phyloP scores from a whole-genome alignment of 1,139 yeast species.

The Saccharomycopsis crataegensis region DNA sequence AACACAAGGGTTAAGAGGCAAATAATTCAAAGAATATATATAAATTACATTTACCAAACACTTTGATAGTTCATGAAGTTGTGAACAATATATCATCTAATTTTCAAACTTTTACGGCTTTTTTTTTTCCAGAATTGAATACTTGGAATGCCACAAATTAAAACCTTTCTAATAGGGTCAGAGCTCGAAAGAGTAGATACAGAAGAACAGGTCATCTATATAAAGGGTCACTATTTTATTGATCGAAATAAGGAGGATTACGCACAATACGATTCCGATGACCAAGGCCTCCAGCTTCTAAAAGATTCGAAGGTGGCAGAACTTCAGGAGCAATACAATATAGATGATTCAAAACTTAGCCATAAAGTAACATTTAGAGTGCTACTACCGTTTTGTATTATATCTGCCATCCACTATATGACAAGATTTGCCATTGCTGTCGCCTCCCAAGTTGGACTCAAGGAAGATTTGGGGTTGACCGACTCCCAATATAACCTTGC shows the following conservation, averaged over 20 bases:
- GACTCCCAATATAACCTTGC: conserved; percentile 16
- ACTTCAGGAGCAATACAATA: conserved; percentile 8
- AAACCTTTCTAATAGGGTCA: conserved; percentile 2
- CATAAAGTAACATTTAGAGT: conserved; percentile 11
- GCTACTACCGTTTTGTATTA: conserved; percentile 16
- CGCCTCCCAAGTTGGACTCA: conserved; percentile 14
- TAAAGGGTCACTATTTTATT: conserved; percentile 17
- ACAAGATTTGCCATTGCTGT: conserved; percentile 19
- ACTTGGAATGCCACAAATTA: background rate
- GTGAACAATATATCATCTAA: background rate
- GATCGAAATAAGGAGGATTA: conserved; percentile 12
- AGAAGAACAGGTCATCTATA: conserved; percentile 15
- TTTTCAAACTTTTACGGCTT: no score
- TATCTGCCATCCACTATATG: conserved; percentile 17
- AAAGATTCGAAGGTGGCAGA: conserved; percentile 11
- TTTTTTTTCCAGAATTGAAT: no score
- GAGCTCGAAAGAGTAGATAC: conserved; percentile 10
- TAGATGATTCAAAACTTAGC: conserved; percentile 9
- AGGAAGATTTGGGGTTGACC: conserved; percentile 8
- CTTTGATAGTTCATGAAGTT: background rate
- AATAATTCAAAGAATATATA: background rate
- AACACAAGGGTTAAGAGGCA: background rate
- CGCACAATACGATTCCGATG: conserved; percentile 11
- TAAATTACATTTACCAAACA: background rate
- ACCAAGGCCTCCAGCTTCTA: background rate